These are phyloP conservation scores for Penicillium aurantiogriseum DNA, from an alignment of 2,329 filamentous ascomycete genomes.

Conservation along the genomic window DNA sequence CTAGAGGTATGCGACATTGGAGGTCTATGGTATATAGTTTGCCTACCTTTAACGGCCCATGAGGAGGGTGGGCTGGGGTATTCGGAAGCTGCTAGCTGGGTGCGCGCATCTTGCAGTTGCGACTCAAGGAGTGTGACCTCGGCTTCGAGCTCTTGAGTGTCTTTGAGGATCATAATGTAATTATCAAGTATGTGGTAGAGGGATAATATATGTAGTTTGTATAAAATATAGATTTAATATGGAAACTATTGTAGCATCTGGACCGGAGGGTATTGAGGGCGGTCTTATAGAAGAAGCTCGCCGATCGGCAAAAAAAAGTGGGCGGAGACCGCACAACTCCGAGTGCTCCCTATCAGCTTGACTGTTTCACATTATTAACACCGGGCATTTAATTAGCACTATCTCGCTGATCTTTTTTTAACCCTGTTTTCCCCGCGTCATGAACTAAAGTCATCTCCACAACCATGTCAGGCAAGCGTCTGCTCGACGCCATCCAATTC, in stretches of 20 bases:
- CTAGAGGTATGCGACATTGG: background rate
- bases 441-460: slow-evolving; percentile 19
- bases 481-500: slow-evolving; percentile 69
- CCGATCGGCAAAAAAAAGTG: slow-evolving; percentile 18
- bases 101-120: slow-evolving; percentile 48
- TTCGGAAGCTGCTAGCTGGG: slow-evolving; percentile 35
- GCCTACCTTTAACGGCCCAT: slow-evolving; percentile 14
- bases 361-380: slow-evolving; percentile 2
- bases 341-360: slow-evolving; percentile 22
- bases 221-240: background rate
- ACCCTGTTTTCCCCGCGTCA: slow-evolving; percentile 18
- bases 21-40: background rate
- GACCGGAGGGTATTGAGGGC: background rate
- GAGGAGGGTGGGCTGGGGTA: slow-evolving; percentile 20
- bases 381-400: slow-evolving; percentile 3
- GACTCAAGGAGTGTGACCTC: slow-evolving; percentile 50
- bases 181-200: background rate
- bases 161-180: slow-evolving; percentile 25
- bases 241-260: background rate
- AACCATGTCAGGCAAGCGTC: slow-evolving; percentile 58
- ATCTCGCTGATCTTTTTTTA: background rate
- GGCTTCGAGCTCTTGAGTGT: slow-evolving; percentile 28
- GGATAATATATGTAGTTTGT: background rate
- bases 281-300: slow-evolving; percentile 4
- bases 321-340: slow-evolving; percentile 19